Evolutionary conservation across 1,139 yeast genomes (phyloP).

Genomic region (Diutina rugosa): DNA sequence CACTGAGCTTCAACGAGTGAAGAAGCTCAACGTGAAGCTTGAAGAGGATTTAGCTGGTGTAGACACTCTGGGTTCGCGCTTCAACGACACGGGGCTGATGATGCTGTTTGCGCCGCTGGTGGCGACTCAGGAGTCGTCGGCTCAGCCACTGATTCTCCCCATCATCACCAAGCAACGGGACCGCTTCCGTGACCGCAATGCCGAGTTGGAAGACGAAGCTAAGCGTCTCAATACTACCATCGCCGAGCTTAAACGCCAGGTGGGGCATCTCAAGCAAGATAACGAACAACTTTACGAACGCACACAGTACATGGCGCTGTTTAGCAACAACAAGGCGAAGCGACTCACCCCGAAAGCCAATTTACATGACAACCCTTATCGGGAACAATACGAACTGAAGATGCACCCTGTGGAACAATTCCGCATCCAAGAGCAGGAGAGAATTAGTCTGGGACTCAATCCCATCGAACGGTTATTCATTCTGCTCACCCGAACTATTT

Average conservation of each 20-base stretch:
- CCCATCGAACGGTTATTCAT: constrained; percentile 73
- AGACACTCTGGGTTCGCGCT: constrained; percentile 27
- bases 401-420: constrained; percentile 79
- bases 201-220: constrained; percentile 72
- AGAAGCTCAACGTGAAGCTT: constrained; percentile 40
- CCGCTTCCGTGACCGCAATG: constrained; percentile 68
- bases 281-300: constrained; percentile 73
- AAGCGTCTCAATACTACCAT: constrained; percentile 44
- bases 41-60: constrained; percentile 57
- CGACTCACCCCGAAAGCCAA: constrained; percentile 22
- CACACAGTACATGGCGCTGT: constrained; percentile 53
- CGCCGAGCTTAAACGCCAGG: constrained; percentile 51
- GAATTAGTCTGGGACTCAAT: constrained; percentile 61
- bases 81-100: constrained; percentile 58
- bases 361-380: constrained; percentile 35
- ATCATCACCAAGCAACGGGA: constrained; percentile 92
- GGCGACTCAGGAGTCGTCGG: not conserved
- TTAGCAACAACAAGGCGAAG: constrained; percentile 6
- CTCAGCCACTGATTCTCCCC: constrained; percentile 48
- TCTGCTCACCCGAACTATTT: constrained; percentile 57
- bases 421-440: constrained; percentile 63
- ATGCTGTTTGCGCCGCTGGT: constrained; percentile 11
- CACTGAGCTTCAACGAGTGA: constrained; percentile 21
- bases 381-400: constrained; percentile 59
- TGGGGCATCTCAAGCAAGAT: constrained; percentile 53